Conservation (phyloP, 345 rosid species). For the Salix arbutifolia region DNA sequence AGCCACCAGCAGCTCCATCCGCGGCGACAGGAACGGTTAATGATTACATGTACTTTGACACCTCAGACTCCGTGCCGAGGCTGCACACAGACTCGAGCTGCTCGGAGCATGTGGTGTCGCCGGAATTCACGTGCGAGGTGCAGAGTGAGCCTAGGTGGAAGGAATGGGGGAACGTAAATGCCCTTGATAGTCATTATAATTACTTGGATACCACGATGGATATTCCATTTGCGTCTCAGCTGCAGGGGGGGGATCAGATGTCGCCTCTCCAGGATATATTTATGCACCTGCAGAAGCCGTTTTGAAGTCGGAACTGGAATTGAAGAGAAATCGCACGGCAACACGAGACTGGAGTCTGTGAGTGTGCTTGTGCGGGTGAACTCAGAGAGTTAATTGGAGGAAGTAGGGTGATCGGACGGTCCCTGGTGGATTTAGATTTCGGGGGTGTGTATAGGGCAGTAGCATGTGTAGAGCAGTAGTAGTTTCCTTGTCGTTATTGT, state of each 20-base stretch:
- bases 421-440: background rate
- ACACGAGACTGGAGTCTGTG: slow-evolving; percentile 67
- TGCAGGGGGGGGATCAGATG: slow-evolving; percentile 46
- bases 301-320: slow-evolving; percentile 11
- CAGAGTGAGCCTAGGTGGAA: slow-evolving; percentile 78
- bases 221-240: slow-evolving; percentile 27
- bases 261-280: slow-evolving; percentile 72
- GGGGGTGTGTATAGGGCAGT: background rate
- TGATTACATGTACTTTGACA: slow-evolving; percentile 51
- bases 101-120: slow-evolving; percentile 76
- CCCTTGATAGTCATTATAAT: slow-evolving; percentile 35
- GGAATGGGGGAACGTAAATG: slow-evolving; percentile 34
- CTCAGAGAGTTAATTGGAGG: background rate
- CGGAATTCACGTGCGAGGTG: slow-evolving; percentile 84
- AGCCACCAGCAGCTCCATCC: slow-evolving; percentile 21
- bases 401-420: background rate
- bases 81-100: slow-evolving; percentile 74
- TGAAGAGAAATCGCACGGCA: slow-evolving; percentile 16
- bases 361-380: slow-evolving; percentile 31
- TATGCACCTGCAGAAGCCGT: slow-evolving; percentile 54
- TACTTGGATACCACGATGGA: slow-evolving; percentile 51
- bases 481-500: background rate
- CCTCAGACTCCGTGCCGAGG: slow-evolving; percentile 80
- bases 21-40: slow-evolving; percentile 7
- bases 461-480: background rate